Conservation (phyloP, 202 grass and related monocot genomes). For the Hordeum pubiflorum region DNA sequence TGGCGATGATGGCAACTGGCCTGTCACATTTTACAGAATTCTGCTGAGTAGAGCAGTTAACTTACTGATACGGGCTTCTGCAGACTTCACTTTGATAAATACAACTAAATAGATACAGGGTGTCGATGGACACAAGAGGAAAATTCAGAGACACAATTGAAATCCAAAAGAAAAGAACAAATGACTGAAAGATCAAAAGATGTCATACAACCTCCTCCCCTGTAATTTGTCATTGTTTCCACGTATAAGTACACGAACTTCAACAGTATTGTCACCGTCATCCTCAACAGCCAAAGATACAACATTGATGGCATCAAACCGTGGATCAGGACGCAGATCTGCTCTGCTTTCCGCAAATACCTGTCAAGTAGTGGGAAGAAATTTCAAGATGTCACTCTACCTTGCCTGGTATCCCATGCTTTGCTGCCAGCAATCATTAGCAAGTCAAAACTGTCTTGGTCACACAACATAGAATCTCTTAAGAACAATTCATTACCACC, state of each 20-base stretch:
- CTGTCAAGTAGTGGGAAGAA: slow-evolving; percentile 43
- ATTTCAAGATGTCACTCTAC: slow-evolving; percentile 27
- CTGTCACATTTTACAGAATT: neutral
- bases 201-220: slow-evolving; percentile 42
- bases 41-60: neutral
- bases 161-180: slow-evolving; percentile 16
- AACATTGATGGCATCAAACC: slow-evolving; percentile 77
- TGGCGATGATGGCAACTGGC: neutral
- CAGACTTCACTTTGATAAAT: neutral
- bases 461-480: neutral
- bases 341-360: slow-evolving; percentile 78
- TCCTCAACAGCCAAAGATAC: slow-evolving; percentile 68
- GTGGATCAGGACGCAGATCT: slow-evolving; percentile 70
- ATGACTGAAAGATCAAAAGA: slow-evolving; percentile 4
- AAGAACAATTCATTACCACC: slow-evolving; percentile 3
- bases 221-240: slow-evolving; percentile 40
- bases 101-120: neutral
- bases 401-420: neutral
- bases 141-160: neutral
- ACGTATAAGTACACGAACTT: slow-evolving; percentile 56
- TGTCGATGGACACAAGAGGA: neutral
- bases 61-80: neutral
- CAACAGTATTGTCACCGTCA: slow-evolving; percentile 39
- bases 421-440: slow-evolving; percentile 5
- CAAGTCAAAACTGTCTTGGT: slow-evolving; percentile 9